Evolutionary conservation across 2,329 filamentous ascomycete genomes (phyloP), one percentile per base, ranked within the genome.

Genomic region (Epichloe uncinata): DNA sequence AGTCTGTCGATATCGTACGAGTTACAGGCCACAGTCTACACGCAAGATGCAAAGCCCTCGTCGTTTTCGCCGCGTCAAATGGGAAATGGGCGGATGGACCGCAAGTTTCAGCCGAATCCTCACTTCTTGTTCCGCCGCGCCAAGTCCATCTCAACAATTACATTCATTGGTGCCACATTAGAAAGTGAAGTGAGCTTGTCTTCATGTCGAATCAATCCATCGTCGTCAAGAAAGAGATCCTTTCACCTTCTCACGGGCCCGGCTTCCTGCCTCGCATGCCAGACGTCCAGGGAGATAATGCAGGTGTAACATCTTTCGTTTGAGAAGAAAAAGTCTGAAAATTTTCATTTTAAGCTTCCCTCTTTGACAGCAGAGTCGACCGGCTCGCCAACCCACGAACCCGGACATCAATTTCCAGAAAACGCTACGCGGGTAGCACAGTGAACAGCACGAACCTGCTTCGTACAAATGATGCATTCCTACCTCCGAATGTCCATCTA

Each of bases 391-490:
- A 11, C 9, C 9, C 41, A 30, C 20, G 20, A n/a, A 33, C 16
- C 42, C 22, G 26, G 26, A 16, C 42, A 37, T 44, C 41, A 45
- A 47, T 42, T 52, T 45, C 22, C 16, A 33, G 42, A 43, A 43
- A 26, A 30, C 26, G 6, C 22, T 11, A 15, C 22, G 22, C 36
- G 45, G 16, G 52, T 53, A 47, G 49, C 42, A 53, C 51, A 48
- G 37, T 46, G 20, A 41, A 40, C 12, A 48, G 33, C 30, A 26
- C 42, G 12, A 34, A 13, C 22, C 22, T 36, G 16, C 18, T 35
- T 42, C 13, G 36, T 15, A 37, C 43, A 34, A 16, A 50, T 41
- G 16, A 46, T 50, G 43, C 22, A 20, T 49, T 30, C 30, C 37
- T 30, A 26, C 15, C 30, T 46, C 30, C 43, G 16, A 46, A 42